Base-by-base conservation (phyloP, 2,329 filamentous ascomycete genomes). In the Rhinocladiella mackenziei region DNA sequence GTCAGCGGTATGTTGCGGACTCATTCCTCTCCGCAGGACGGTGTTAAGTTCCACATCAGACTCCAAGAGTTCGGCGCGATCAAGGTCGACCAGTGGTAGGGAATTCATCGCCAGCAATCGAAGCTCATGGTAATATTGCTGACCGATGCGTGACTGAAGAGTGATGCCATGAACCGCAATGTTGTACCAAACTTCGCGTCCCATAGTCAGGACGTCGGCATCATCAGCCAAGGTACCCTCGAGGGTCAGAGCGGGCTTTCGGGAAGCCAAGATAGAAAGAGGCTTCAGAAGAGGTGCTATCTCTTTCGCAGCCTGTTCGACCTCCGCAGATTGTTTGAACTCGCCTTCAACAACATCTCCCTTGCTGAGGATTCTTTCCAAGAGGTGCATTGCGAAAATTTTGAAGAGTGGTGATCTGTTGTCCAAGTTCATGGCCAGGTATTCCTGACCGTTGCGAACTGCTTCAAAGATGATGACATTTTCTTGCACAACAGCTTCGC, bases 41-140 rank as follows among this genome's bases (percentile, higher is more conserved):
- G 89, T 94, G 60, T 98, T 97, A 29, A 98, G 77, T 60, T 98
- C 92, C 43, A 99, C 91, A 55, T 97, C 92, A 62, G 89, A 96
- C 65, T 98, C 92, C 7, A 92, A 77, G 60, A 94, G 83, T 56
- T 95, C 89, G 20, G 87, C 84, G 46, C 89, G 81, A 61, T 94
- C 86, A 60, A 95, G 88, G 2, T 89, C 81, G 22, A 98, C 84
- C 42, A 98, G 69, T 0, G 92, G 86, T 19, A 86, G 83, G 9
- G 89, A 95, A 65, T 95, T 83, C 39, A 88, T 80, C 1, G 94
- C 91, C 61, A 99, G 82, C 25, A 86, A 74, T 17, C 86, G 81
- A 14, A 99, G 74, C 60, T 96, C 89, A 45, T 83, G 76, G 37
- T 81, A 66, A 57, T 94, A 80, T 54, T 79, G 78, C 61, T 82